A percentile compares a stretch with the other conserved stretches of the same genome.
phyloP scores from a whole-genome alignment of 2,329 filamentous ascomycete genomes.

The Aspergillus aculeatinus region DNA sequence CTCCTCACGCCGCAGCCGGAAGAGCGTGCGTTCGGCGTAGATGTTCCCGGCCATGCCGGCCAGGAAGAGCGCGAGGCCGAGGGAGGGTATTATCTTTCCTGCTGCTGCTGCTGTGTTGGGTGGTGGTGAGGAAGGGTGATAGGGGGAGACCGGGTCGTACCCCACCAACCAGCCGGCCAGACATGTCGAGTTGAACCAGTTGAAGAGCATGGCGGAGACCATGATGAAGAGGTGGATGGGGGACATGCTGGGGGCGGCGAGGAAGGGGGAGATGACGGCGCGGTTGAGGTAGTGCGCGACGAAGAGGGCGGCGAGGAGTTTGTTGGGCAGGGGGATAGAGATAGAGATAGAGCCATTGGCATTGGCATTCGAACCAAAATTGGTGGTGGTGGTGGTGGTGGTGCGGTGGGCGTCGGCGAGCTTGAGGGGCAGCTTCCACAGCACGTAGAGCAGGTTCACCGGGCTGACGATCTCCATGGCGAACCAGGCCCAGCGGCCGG shows the following conservation, averaged over 20 bases:
- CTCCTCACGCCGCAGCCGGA: conserved; percentile 76
- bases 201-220: conserved; percentile 66
- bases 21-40: conserved; percentile 84
- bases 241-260: conserved; percentile 85
- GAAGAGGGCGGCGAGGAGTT: conserved; percentile 47
- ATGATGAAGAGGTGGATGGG: conserved; percentile 75
- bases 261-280: conserved; percentile 75
- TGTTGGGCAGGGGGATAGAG: conserved; percentile 34
- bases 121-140: not conserved
- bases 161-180: conserved; percentile 80
- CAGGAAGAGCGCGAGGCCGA: conserved; percentile 74
- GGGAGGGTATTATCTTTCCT: conserved; percentile 41
- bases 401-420: conserved; percentile 3
- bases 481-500: conserved; percentile 82
- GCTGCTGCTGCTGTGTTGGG: not conserved
- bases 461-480: conserved; percentile 83
- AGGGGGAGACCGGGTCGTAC: conserved; percentile 54
- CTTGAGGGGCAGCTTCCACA: conserved; percentile 64
- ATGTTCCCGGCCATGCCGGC: conserved; percentile 77
- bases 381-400: conserved; percentile 10
- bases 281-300: conserved; percentile 89
- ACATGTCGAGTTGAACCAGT: conserved; percentile 74
- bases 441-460: conserved; percentile 74
- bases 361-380: too few species aligned
- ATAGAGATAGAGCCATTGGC: not conserved